Conservation (phyloP, 2,329 filamentous ascomycete species). For the Neonectria sp. region DNA sequence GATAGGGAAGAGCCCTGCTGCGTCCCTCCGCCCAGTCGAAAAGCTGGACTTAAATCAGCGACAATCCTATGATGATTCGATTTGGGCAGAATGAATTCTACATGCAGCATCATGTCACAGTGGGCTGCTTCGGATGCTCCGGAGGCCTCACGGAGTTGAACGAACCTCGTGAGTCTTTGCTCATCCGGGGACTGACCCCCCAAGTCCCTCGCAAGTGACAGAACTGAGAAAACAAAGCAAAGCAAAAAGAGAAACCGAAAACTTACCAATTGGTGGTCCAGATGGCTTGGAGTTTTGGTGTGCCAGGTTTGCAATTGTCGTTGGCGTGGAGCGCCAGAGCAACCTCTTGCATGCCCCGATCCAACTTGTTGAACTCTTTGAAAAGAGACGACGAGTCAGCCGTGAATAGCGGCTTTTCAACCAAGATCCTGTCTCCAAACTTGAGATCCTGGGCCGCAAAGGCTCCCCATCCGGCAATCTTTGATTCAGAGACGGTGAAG, state of each 20-base stretch:
- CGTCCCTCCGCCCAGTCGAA: conserved; percentile 44
- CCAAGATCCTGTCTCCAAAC: conserved; percentile 58
- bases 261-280: conserved; percentile 65
- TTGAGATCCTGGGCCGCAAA: conserved; percentile 60
- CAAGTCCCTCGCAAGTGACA: no score
- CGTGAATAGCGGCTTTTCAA: conserved; percentile 61
- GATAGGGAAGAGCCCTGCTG: conserved; percentile 63
- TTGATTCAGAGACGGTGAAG: conserved; percentile 59
- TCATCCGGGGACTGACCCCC: no score
- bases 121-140: neutral
- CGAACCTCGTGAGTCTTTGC: no score
- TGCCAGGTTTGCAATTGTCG: conserved; percentile 46
- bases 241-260: neutral
- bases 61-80: neutral
- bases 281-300: conserved; percentile 53
- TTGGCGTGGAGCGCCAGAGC: conserved; percentile 58
- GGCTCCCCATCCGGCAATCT: conserved; percentile 61
- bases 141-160: neutral
- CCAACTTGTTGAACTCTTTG: conserved; percentile 55
- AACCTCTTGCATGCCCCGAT: conserved; percentile 46
- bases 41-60: conserved; percentile 39
- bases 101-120: neutral
- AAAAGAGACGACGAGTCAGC: conserved; percentile 49
- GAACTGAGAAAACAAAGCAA: neutral
- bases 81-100: no score